Percentiles rank a stretch among this genome's conserved stretches.
These are phyloP conservation scores for Fusarium pininemorale DNA, from an alignment of 2,329 filamentous ascomycete species.

Conservation along the genomic window DNA sequence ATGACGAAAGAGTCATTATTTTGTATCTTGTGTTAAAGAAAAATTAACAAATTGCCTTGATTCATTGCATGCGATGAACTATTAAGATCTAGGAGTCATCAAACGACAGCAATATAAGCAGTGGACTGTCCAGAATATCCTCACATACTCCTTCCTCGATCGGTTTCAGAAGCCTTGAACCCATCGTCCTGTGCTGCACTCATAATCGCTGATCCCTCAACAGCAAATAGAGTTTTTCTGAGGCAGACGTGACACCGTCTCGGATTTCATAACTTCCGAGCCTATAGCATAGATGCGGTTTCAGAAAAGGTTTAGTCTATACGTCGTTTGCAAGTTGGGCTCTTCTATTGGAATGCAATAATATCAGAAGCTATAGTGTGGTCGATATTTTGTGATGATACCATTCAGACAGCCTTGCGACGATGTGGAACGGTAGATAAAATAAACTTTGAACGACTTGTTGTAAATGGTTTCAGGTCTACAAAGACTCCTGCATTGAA, in stretches of 20 bases:
- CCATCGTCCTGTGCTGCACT: accelerated
- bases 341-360: too few species aligned
- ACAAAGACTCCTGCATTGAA: neutral
- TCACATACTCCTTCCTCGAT: accelerated
- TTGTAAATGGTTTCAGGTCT: accelerated
- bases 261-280: neutral
- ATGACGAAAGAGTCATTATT: too few species aligned
- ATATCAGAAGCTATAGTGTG: too few species aligned
- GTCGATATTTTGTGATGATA: too few species aligned
- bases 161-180: accelerated
- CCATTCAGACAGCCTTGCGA: too few species aligned
- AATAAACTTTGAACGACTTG: neutral
- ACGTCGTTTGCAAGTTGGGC: neutral
- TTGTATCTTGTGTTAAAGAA: too few species aligned
- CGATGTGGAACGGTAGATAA: accelerated
- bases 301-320: neutral
- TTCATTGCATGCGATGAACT: accelerated
- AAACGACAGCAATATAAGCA: accelerated
- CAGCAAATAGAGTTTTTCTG: neutral
- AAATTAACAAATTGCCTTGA: too few species aligned
- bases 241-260: neutral
- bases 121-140: too few species aligned
- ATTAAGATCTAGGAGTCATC: too few species aligned
- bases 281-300: neutral
- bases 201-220: accelerated